Percentiles rank a stretch among this genome's conserved stretches.
Conservation (phyloP, 2,329 filamentous ascomycete genomes). For the Fusarium pseudoanthophilum region DNA sequence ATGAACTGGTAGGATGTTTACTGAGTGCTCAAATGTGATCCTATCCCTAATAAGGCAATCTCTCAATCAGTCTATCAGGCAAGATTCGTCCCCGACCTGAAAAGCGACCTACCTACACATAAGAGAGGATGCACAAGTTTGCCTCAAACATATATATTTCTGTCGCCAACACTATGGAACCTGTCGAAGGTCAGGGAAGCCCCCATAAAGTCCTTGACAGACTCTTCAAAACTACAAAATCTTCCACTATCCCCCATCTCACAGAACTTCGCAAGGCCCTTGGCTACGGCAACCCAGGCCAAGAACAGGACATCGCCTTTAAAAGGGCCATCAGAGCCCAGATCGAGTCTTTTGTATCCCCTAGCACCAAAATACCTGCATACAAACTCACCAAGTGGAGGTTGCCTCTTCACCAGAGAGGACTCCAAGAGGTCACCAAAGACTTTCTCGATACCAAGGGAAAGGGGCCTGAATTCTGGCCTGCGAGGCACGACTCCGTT, state of each 20-base stretch:
- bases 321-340: conserved; percentile 21
- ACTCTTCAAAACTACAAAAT: conserved; percentile 16
- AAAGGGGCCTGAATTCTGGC: conserved; percentile 36
- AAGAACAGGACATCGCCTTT: conserved; percentile 27
- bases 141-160: not conserved
- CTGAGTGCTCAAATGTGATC: not conserved
- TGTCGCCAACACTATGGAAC: conserved; percentile 4
- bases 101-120: not conserved
- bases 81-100: not conserved
- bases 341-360: conserved; percentile 14
- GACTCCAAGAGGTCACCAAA: conserved; percentile 28
- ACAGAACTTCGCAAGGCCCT: conserved; percentile 30
- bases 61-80: not conserved
- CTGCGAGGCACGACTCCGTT: not conserved
- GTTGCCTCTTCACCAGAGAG: conserved; percentile 20
- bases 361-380: not conserved
- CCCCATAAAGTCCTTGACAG: not conserved
- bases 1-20: not conserved
- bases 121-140: not conserved
- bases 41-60: not conserved
- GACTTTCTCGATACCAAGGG: conserved; percentile 26
- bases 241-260: conserved; percentile 19
- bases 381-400: conserved; percentile 24
- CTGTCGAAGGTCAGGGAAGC: not conserved
- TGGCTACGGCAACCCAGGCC: conserved; percentile 22